Evolutionary conservation across 2,329 filamentous ascomycete species (phyloP), one percentile per base, ranked within the genome.

Genomic region (Zymoseptoria pseudotritici): DNA sequence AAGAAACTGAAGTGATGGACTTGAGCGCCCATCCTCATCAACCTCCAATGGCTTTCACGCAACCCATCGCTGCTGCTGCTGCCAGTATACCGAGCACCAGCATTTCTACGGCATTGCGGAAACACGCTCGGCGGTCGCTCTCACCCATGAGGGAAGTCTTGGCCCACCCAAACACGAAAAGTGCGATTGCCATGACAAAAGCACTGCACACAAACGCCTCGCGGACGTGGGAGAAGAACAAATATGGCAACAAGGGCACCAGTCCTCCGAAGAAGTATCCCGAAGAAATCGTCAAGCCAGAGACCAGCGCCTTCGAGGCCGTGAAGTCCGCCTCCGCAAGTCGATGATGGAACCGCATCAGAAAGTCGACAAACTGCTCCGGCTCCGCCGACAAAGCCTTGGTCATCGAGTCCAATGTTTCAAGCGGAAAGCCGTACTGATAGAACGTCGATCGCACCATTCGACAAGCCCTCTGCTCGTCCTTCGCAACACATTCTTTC

Each of bases 191-290:
- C 68, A 86, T 88, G 57, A 88, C 79, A 4, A 71, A 78, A 24
- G 87, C 78, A 22, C 83, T 86, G 61, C 83, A 81, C 42, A 81
- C 78, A 55, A 91, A 74, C 7, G 80, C 81, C 17, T 82, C 77
- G 24, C 76, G 68, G 4, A 77, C 62, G 3, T 64, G 63, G 1
- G 62, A 67, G 19, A 80, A 76, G 58, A 87, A 77, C 64, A 90
- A 86, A 74, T 90, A 90, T 0, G 87, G 87, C 50, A 88, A 73
- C 67, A 90, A 79, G 13, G 87, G 87, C n/a, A 90, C 81, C 57
- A 89, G 77, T 0, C 87, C 87, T 20, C 87, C 87, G 21, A 89
- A 72, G 56, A 90, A 85, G 71, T 90, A 90, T 42, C 86, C 86
- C 17, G 85, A 68, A 0, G 86, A 84, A 67, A 90, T 87, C 8